A percentile compares a stretch with the other conserved stretches of the same genome.
These are phyloP conservation scores for Cichorium intybus DNA, from an alignment of 140 eudicot genomes.

Conservation along the genomic window DNA sequence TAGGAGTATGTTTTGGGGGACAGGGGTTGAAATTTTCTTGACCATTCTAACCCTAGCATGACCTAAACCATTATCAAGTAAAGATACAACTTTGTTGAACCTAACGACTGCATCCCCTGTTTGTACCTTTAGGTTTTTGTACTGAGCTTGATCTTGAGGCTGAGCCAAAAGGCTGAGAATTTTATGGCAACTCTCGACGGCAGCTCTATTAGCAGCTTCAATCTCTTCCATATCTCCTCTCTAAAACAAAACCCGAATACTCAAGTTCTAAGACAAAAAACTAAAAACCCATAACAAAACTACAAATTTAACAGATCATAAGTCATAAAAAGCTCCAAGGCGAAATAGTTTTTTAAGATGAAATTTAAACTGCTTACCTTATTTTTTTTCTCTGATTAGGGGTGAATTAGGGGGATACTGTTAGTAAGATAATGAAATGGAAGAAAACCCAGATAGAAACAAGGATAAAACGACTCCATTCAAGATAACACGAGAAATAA, in stretches of 20 bases:
- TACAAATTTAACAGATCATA: constrained; percentile 12
- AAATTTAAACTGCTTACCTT: constrained; percentile 10
- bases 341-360: background rate
- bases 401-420: constrained; percentile 6
- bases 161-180: constrained; percentile 61
- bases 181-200: constrained; percentile 88
- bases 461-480: constrained; percentile 13
- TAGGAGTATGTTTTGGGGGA: constrained; percentile 48
- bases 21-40: constrained; percentile 44
- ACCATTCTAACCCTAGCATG: constrained; percentile 79
- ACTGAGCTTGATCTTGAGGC: constrained; percentile 64
- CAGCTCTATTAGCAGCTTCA: constrained; percentile 85
- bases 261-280: constrained; percentile 11
- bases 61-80: constrained; percentile 62
- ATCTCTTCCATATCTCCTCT: constrained; percentile 63
- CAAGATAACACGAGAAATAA: constrained; percentile 10
- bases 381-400: constrained; percentile 14
- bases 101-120: constrained; percentile 78
- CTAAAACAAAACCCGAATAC: constrained; percentile 3
- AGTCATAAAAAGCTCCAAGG: constrained; percentile 1
- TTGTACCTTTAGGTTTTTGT: constrained; percentile 53
- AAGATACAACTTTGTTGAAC: constrained; percentile 86
- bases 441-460: constrained; percentile 24
- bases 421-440: constrained; percentile 11
- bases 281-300: constrained; percentile 17